These are phyloP conservation scores for Stellera chamaejasme DNA, from an alignment of 345 rosid genomes.

Conservation along the genomic window DNA sequence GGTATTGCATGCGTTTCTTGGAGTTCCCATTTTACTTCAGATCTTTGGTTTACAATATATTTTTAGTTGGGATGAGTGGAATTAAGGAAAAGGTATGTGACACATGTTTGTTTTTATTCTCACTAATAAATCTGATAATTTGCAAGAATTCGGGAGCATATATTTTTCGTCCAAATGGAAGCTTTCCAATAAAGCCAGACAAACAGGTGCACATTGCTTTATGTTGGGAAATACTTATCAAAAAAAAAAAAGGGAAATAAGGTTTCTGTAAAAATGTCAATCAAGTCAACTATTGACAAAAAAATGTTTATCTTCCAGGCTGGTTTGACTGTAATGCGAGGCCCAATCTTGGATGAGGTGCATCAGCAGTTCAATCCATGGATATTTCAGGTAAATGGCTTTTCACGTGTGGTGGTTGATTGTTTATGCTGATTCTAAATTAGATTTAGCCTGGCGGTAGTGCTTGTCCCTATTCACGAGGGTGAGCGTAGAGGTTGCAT, in stretches of 20 bases:
- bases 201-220: slow-evolving; percentile 44
- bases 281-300: slow-evolving; percentile 5
- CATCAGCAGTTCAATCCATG: slow-evolving; percentile 75
- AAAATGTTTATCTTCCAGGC: slow-evolving; percentile 35
- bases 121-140: slow-evolving; percentile 12
- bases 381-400: slow-evolving; percentile 70
- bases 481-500: too few species aligned
- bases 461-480: too few species aligned
- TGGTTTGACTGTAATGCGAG: slow-evolving; percentile 58
- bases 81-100: not conserved
- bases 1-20: slow-evolving; percentile 31
- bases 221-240: slow-evolving; percentile 7
- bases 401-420: slow-evolving; percentile 6
- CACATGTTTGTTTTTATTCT: not conserved
- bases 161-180: slow-evolving; percentile 91
- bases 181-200: slow-evolving; percentile 46
- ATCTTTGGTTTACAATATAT: too few species aligned
- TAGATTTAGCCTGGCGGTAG: too few species aligned
- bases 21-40: slow-evolving; percentile 8
- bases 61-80: too few species aligned
- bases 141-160: slow-evolving; percentile 84
- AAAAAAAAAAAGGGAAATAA: not conserved
- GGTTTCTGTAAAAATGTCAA: slow-evolving; percentile 8
- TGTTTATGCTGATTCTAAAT: not conserved
- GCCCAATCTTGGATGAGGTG: slow-evolving; percentile 74